These are phyloP conservation scores for Zygosaccharomyces bailii DNA, from an alignment of 805 yeast genomes.

Conservation along the genomic window DNA sequence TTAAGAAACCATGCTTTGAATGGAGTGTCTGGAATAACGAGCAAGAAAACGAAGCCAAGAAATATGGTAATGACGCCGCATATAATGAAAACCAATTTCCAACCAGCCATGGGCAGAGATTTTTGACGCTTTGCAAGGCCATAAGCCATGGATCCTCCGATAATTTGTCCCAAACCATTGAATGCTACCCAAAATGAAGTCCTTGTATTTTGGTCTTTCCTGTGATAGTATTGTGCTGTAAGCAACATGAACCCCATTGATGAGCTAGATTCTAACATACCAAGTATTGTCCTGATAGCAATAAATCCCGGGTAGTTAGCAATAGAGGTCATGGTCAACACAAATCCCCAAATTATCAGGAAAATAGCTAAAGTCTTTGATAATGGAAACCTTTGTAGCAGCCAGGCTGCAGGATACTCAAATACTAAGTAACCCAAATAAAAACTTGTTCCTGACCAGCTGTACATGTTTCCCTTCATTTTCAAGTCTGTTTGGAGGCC, in stretches of 20 bases:
- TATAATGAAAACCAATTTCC: constrained; percentile 57
- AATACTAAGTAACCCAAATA: constrained; percentile 51
- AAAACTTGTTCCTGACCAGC: constrained; percentile 50
- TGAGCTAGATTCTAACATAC: constrained; percentile 50
- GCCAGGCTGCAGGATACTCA: constrained; percentile 46
- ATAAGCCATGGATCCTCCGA: constrained; percentile 47
- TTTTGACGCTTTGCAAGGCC: constrained; percentile 51
- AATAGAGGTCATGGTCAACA: constrained; percentile 47
- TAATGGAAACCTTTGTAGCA: constrained; percentile 50
- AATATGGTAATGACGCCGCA: constrained; percentile 50
- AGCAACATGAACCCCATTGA: constrained; percentile 52
- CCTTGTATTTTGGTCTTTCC: constrained; percentile 46
- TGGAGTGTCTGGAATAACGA: constrained; percentile 49
- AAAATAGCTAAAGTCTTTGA: constrained; percentile 47
- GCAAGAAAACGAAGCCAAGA: constrained; percentile 44
- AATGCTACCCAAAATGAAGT: constrained; percentile 53
- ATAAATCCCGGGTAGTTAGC: constrained; percentile 48
- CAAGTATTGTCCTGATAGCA: constrained; percentile 49
- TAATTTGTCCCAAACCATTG: constrained; percentile 47
- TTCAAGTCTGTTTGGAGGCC: constrained; percentile 49
- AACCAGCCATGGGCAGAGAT: constrained; percentile 41
- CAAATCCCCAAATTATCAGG: constrained; percentile 51
- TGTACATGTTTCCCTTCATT: constrained; percentile 47
- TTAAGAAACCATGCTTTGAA: constrained; percentile 38
- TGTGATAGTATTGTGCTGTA: constrained; percentile 58